These are phyloP conservation scores for Candida sonorensis DNA, from an alignment of 805 yeast species.

Conservation along the genomic window DNA sequence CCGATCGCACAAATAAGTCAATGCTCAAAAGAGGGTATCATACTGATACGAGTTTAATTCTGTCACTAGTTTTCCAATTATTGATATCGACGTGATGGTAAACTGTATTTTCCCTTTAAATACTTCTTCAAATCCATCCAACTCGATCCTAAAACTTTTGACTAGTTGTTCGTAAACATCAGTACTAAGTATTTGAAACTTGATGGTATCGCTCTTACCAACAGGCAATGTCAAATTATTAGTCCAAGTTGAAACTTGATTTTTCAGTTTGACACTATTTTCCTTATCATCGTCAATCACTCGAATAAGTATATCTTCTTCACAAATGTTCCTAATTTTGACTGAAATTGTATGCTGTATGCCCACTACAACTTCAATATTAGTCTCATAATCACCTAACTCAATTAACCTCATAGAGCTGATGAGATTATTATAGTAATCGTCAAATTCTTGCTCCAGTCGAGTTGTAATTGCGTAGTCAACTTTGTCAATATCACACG, in stretches of 20 bases:
- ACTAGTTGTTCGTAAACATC: slow-evolving; percentile 8
- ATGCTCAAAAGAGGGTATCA: slow-evolving; percentile 14
- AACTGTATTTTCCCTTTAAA: slow-evolving; percentile 16
- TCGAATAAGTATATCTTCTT: too few species aligned
- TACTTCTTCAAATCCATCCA: slow-evolving; percentile 7
- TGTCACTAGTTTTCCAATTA: slow-evolving; percentile 34
- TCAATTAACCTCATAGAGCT: slow-evolving; percentile 31
- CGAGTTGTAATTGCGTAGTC: slow-evolving; percentile 30
- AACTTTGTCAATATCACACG: slow-evolving; percentile 26
- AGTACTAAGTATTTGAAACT: slow-evolving; percentile 20
- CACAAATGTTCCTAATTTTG: too few species aligned
- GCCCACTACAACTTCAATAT: too few species aligned
- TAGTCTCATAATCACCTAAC: slow-evolving; percentile 35
- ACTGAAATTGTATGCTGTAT: slow-evolving; percentile 29
- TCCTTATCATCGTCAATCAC: too few species aligned
- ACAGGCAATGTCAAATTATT: too few species aligned
- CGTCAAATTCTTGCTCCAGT: slow-evolving; percentile 31
- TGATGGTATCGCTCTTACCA: too few species aligned
- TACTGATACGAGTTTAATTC: slow-evolving; percentile 15
- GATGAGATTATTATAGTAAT: slow-evolving; percentile 18
- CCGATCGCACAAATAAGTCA: too few species aligned
- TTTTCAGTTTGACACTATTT: too few species aligned
- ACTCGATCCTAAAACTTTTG: slow-evolving; percentile 10
- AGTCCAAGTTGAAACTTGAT: too few species aligned
- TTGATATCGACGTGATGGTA: slow-evolving; percentile 16